Base-by-base conservation (phyloP, 2,329 filamentous ascomycete species). In the Graphilbum fragrans region DNA sequence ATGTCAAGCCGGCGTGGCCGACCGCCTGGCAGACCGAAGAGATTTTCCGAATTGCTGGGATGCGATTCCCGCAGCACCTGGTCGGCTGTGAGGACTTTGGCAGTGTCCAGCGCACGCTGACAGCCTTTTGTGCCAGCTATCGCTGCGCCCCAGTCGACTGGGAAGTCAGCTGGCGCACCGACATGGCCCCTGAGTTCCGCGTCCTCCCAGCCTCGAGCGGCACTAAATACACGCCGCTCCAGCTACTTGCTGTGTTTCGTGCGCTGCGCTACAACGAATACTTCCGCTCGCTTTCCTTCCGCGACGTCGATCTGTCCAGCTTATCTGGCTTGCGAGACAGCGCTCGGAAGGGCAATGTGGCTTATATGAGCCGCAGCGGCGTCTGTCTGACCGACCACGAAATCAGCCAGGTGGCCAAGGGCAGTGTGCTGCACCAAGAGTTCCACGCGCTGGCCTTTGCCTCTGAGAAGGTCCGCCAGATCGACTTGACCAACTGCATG, bases 201-300 rank as follows among this genome's bases (percentile, higher is more conserved):
- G 58, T 77, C 17, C 56, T 74, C 6, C 64, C 68, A 12, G 55
- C 63, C 3, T 57, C 55, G 42, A 55, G 56, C 3, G 57, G 58
- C 3, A 47, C 52, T 2, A 51, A 50, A 5, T 76, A 77, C 50
- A 63, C 63, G 4, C 55, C 65, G 4, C 53, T 70, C 31, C 72
- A 77, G 51, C 58, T 77, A 3, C 55, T 77, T n/a, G 72, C 72
- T 10, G 65, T 75, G 1, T 65, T 76, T 48, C 65, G 71, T 5
- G 70, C 72, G 2, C 55, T 76, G 44, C 63, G 72, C 10, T 77
- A 73, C 52, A 77, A 77, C 41, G 72, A 71, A 47, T 76, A 70
- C 49, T 76, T 77, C 55, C 71, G 69, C 44, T 69, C 70, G 1
- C 54, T 77, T n/a, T 75, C 70, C 2, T 73, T 77, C 46, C 55